phyloP scores from a whole-genome alignment of 108 stramenopile genomes.

The Craspedostauros australis region DNA sequence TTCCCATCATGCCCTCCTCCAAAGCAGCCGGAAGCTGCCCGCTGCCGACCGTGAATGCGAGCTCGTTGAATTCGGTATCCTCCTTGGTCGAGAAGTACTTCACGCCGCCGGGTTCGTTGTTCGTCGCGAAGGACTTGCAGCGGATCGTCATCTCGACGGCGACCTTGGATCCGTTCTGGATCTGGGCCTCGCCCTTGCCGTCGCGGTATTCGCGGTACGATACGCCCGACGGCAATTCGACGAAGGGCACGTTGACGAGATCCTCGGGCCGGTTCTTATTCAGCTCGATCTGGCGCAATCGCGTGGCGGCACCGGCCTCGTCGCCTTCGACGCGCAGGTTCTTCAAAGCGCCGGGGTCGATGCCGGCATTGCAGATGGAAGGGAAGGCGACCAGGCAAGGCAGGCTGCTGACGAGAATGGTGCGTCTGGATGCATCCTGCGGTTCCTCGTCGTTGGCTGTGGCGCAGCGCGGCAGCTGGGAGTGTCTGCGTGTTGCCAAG shows the following conservation, averaged over 20 bases:
- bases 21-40: slow-evolving; percentile 50
- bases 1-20: slow-evolving; percentile 67
- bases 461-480: too few species aligned
- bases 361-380: slow-evolving; percentile 55
- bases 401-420: too few species aligned
- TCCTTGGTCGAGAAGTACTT: slow-evolving; percentile 62
- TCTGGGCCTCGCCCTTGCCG: slow-evolving; percentile 49
- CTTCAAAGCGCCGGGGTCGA: slow-evolving; percentile 50
- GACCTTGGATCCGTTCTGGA: slow-evolving; percentile 53
- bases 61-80: slow-evolving; percentile 72
- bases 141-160: slow-evolving; percentile 76
- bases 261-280: slow-evolving; percentile 47
- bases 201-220: slow-evolving; percentile 62
- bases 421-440: too few species aligned
- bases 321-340: slow-evolving; percentile 52
- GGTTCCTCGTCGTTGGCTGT: too few species aligned
- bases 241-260: slow-evolving; percentile 48
- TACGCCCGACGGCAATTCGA: slow-evolving; percentile 46
- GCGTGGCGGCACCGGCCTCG: slow-evolving; percentile 34
- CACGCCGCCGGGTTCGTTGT: slow-evolving; percentile 66
- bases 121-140: slow-evolving; percentile 60
- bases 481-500: too few species aligned
- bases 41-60: slow-evolving; percentile 60
- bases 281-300: slow-evolving; percentile 49
- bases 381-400: too few species aligned